Base-by-base conservation (phyloP, 805 yeast species). In the Lipomyces mesembrius region DNA sequence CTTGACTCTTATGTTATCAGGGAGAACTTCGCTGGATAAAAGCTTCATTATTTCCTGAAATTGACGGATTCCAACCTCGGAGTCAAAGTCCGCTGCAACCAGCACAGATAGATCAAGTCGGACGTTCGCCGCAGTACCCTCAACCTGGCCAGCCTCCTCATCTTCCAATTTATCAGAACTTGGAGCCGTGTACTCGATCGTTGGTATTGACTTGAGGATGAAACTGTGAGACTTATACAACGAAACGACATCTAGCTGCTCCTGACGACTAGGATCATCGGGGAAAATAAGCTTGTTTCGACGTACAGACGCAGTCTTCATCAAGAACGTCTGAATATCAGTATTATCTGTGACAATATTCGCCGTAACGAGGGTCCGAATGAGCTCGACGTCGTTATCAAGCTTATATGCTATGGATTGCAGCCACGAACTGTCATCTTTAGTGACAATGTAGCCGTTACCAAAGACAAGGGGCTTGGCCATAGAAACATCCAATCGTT, bases 391-490 rank as follows among this genome's bases (percentile, higher is more conserved):
- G 77, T 93, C 98, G 79, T 80, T 29, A 79, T 77, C 20, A 87
- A 74, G 71, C 22, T 70, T 59, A 9, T 49, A 39, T 57, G 72
- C 66, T 6, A 72, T 73, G n/a, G 58, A 57, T 37, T 70, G 71
- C 11, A 72, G 65, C 80, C 79, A 77, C n/a, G 58, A 71, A 60
- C 82, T 79, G 0, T 82, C 77, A 49, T 78, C 80, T 71, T 88
- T 81, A 2, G 82, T 83, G 66, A 81, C 78, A 20, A 90, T 82
- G 6, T 88, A 87, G 56, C 98, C 98, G 76, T 94, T 90, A 35
- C 86, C 85, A 60, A 92, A 82, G 3, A 91, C 78, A 0, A 84
- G 76, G 0, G 94, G 87, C 0, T 76, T 74, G 0, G 73, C 72
- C 34, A 88, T 76, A 5, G 83, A 81, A 46, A 86, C 79, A 0